Base-by-base conservation (phyloP, 2,329 filamentous ascomycete genomes). In the Arthrobotrys musiformis region DNA sequence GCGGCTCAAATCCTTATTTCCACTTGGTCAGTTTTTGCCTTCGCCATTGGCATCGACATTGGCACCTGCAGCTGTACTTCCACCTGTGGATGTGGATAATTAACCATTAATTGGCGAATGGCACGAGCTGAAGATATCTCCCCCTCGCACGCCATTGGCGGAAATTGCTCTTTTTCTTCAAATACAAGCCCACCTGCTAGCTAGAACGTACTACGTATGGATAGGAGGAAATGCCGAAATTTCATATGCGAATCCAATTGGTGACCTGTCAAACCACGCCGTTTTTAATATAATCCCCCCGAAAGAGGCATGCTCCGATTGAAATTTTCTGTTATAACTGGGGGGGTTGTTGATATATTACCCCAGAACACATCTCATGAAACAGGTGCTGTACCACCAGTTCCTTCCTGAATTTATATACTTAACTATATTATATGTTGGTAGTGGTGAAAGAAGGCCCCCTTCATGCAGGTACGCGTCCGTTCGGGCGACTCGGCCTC, bases 401-500 rank as follows among this genome's bases (percentile, higher is more conserved):
- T 24, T n/a, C n/a, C n/a, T n/a, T n/a, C n/a, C n/a, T n/a, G n/a
- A n/a, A n/a, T n/a, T n/a, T n/a, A n/a, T n/a, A n/a, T n/a, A n/a
- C n/a, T n/a, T n/a, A n/a, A n/a, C n/a, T n/a, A n/a, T n/a, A n/a
- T n/a, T n/a, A n/a, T n/a, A n/a, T n/a, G n/a, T n/a, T n/a, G n/a
- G n/a, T n/a, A n/a, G n/a, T n/a, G n/a, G n/a, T n/a, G n/a, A n/a
- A n/a, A n/a, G n/a, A n/a, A n/a, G n/a, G n/a, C 54, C 24, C 33
- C 28, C 62, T 62, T 66, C 64, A 76, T 76, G 72, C 72, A 76
- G 72, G 72, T 76, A 76, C 72, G 64, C 72, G 58, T 60, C 33
- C 26, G 11, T 22, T 22, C 19, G 44, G 44, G 19, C 44, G n/a
- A 1, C 44, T 22, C 22, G n/a, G n/a, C n/a, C n/a, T n/a, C n/a